Conservation (phyloP, 331 rosid species). For the Rhamnella rubrinervis region DNA sequence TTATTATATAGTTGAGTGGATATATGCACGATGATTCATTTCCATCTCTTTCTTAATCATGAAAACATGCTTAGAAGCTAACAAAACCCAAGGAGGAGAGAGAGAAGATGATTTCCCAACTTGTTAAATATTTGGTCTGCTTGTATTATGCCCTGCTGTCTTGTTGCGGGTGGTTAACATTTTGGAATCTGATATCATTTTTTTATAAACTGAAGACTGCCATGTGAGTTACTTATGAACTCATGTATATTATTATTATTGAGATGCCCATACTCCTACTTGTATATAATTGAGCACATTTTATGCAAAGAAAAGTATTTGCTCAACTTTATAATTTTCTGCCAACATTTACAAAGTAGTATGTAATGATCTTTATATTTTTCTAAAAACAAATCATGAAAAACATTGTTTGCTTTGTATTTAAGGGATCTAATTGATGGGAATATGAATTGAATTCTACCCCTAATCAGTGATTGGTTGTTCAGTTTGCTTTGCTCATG, state of each 20-base stretch:
- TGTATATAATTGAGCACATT: not conserved
- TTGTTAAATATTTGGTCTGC: constrained; percentile 1
- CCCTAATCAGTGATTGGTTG: not conserved
- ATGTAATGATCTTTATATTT: not conserved
- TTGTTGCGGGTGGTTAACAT: constrained; percentile 10
- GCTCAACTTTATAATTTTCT: not conserved
- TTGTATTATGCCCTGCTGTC: constrained; percentile 11
- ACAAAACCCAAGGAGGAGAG: constrained; percentile 27
- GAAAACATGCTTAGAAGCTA: constrained; percentile 82
- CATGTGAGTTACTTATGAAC: no score
- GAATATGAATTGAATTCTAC: constrained; percentile 27
- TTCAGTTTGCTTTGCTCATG: constrained; percentile 4
- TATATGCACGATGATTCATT: constrained; percentile 30
- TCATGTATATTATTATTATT: not conserved
- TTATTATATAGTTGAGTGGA: constrained; percentile 45
- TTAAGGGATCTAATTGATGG: constrained; percentile 38
- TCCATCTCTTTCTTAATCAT: constrained; percentile 49
- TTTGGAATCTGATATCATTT: constrained; percentile 1
- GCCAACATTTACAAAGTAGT: not conserved
- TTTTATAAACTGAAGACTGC: not conserved
- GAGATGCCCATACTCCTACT: not conserved
- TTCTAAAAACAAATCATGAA: not conserved
- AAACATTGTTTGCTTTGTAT: constrained; percentile 39
- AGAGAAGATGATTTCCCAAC: constrained; percentile 10
- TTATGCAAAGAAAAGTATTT: not conserved